Base-by-base conservation (phyloP, 495 filamentous ascomycete genomes). In the Aspergillus avenaceus region DNA sequence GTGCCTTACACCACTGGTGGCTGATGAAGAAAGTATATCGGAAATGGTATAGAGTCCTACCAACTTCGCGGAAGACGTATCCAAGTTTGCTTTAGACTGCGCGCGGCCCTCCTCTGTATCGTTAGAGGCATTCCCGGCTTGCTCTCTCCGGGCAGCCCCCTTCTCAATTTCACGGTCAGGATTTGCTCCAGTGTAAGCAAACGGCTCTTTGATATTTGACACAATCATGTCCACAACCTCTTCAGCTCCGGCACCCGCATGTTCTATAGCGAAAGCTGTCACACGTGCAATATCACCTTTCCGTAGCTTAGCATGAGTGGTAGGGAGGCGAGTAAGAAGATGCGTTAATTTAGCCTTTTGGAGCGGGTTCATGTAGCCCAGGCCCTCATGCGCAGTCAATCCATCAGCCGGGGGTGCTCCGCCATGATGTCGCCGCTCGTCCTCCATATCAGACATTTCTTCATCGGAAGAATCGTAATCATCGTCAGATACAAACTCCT, bases 391-490 rank as follows among this genome's bases (percentile, higher is more conserved):
- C 13, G 49, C 45, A 18, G 56, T 56, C 0, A 64, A 23, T 8
- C 65, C 69, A 25, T 83, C 80, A 5, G 72, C 65, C 16, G 72
- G 72, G 8, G 82, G 81, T 3, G 69, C 75, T 25, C 72, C 79
- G 27, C 72, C 63, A 43, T 78, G 73, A 3, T 82, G 79, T 32
- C 79, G 75, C 22, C 76, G 78, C 16, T 73, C 68, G n/a, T 73
- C 72, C 63, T 95, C 90, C 21, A 82, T 81, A 52, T 91, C 88
- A 23, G 84, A 88, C 24, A 90, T 84, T 36, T 95, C 91, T 22
- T 96, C 90, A 22, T 96, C 92, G 1, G 84, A 88, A 0, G 88
- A 91, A 60, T 90, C 79, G 63, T 95, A 96, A 50, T 95, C 90
- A 0, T 85, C 76, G 46, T 93, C 87, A 4, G 84, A 85, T 4